Evolutionary conservation across 1,139 yeast genomes (phyloP), one percentile per base, ranked within the genome.

Genomic region (Kodamaea arcana): DNA sequence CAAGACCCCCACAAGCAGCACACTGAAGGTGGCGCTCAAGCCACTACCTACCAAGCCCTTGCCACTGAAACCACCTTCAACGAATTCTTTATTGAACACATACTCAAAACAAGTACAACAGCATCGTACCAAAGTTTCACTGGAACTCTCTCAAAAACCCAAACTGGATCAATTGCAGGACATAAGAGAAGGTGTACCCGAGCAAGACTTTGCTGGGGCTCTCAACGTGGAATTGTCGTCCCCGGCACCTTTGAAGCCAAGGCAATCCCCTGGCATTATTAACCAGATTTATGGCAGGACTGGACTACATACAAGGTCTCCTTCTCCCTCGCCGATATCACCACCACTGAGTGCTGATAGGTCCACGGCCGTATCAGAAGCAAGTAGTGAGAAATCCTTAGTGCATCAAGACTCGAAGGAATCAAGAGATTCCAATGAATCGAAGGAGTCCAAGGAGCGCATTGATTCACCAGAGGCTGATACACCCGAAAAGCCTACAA

Each of bases 31-130:
- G 9, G 9, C 22, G 9, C 9, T 9, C 6, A 18, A 18, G 22
- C 22, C 22, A 18, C 9, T 43, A 32, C 13, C 31, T 41, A 39
- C 34, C 36, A 18, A 35, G 41, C 32, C 35, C 39, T 34, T 16
- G 50, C 33, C 36, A 43, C 13, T 40, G 24, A 24, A 24, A 37
- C 27, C 40, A 17, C 29, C 42, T 24, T 31, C 40, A 17, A 28
- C 46, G 2, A 51, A 46, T 27, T 49, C 51, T 2, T 42, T 51
- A 22, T 50, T 55, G 27, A 57, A 58, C 33, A 52, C 65, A 2
- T 65, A 65, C 45, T 59, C 66, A 58, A 31, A 25, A 14, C 28
- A 25, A 15, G 65, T 63, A 15, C 60, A 54, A 29, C 61, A 59
- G 32, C 53, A 58, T 36, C 45, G 70, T 20, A 59, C 69, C 2